A percentile compares a stretch with the other conserved stretches of the same genome.
Evolutionary conservation across 106 monocot species (phyloP).

Genomic region (Alisma plantagoaquatica): DNA sequence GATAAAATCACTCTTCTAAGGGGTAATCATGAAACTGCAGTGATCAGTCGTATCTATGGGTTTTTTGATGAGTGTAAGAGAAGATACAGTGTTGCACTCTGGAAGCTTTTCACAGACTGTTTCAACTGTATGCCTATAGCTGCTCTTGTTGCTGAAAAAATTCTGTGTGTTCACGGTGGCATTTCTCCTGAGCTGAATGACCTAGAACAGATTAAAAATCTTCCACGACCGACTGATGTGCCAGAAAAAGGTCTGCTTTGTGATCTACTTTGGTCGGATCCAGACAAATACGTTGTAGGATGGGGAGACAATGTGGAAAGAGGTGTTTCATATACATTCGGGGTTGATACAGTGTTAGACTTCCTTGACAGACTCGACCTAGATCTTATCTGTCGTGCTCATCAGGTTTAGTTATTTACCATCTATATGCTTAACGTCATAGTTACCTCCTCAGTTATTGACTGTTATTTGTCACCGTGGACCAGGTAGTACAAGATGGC

Average conservation of each 20-base stretch:
- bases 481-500: too few relatives aligned
- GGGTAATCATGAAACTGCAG: too few relatives aligned
- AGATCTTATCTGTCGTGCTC: slow-evolving; percentile 5
- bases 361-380: slow-evolving; percentile 5
- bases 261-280: slow-evolving; percentile 9
- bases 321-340: slow-evolving; percentile 10
- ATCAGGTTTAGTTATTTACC: too few relatives aligned
- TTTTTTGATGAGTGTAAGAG: slow-evolving; percentile 9
- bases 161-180: slow-evolving; percentile 8
- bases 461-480: too few relatives aligned
- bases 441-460: too few relatives aligned
- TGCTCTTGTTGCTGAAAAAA: slow-evolving; percentile 7
- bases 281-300: not conserved
- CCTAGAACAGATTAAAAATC: slow-evolving; percentile 4
- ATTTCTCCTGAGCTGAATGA: slow-evolving; percentile 4
- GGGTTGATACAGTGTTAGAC: not conserved
- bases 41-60: too few relatives aligned
- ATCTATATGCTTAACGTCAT: too few relatives aligned
- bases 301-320: slow-evolving; percentile 12
- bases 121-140: slow-evolving; percentile 8
- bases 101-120: slow-evolving; percentile 4
- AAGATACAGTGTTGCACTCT: slow-evolving; percentile 2
- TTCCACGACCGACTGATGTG: not conserved
- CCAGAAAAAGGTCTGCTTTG: slow-evolving; percentile 6
- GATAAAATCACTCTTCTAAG: slow-evolving; percentile 6